Evolutionary conservation across 2,329 filamentous ascomycete genomes (phyloP).

Genomic region (Colletotrichum simmondsii): DNA sequence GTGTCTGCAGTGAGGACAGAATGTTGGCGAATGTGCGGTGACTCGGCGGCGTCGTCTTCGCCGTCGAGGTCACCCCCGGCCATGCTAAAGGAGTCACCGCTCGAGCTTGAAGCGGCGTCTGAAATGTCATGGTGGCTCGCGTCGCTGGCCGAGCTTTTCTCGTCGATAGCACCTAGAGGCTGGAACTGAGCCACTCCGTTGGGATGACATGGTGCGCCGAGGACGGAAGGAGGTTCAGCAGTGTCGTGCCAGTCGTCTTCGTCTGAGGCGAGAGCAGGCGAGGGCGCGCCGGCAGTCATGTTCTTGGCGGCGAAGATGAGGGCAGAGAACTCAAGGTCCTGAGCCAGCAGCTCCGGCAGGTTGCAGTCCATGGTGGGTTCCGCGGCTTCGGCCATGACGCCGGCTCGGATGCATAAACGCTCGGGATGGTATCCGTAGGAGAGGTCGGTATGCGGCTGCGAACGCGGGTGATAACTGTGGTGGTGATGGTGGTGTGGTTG

Average conservation of each 20-base stretch:
- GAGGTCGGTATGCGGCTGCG: background rate
- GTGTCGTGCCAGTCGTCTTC: conserved; percentile 30
- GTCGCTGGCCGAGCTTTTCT: conserved; percentile 27
- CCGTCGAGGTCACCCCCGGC: conserved; percentile 42
- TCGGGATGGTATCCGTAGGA: conserved; percentile 18
- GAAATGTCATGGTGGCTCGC: conserved; percentile 36
- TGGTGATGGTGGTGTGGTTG: conserved; percentile 6
- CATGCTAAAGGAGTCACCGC: conserved; percentile 49
- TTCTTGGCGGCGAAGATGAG: conserved; percentile 60
- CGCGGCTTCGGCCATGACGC: conserved; percentile 32
- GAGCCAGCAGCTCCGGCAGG: conserved; percentile 66
- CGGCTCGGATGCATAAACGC: conserved; percentile 27
- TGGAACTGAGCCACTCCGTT: conserved; percentile 29
- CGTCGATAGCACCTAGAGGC: conserved; percentile 29
- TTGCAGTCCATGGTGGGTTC: conserved; percentile 52
- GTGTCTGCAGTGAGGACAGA: conserved; percentile 54
- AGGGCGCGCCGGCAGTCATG: conserved; percentile 63
- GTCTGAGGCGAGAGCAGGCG: conserved; percentile 45
- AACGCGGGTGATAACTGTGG: background rate
- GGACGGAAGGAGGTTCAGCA: conserved; percentile 16
- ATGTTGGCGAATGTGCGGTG: conserved; percentile 39
- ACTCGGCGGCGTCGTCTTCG: conserved; percentile 28
- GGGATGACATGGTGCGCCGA: conserved; percentile 20
- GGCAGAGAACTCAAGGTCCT: conserved; percentile 61
- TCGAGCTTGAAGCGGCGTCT: conserved; percentile 42